Base-by-base conservation (phyloP, 306 rosid species). In the Lathyrus sativus region DNA sequence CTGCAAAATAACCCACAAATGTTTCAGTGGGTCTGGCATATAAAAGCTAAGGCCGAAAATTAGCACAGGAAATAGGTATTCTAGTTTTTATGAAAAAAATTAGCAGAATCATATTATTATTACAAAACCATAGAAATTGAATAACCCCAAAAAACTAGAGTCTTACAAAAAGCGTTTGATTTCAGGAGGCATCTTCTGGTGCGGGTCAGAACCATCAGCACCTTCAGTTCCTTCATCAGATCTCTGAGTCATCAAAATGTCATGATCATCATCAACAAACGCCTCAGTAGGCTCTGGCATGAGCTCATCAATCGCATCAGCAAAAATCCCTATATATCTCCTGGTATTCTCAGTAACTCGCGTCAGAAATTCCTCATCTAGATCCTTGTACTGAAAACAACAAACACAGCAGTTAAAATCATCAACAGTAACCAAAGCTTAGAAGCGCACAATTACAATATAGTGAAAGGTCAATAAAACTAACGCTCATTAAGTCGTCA, bases 191-290 rank as follows among this genome's bases (percentile, higher is more conserved):
- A 91, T 91, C 83, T 77, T 88, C 78, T 95, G 99, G 77, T 35
- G 84, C 3, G 97, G 97, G 72, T 95, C 97, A 0, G 86, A 65
- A 73, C 83, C 85, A 60, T 95, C 97, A 54, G 74, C 51, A 63
- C 84, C 87, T 59, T 88, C 97, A 0, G 81, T 81, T 45, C 85
- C 97, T 65, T 95, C 96, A 11, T 90, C 99, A 35, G 96, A 84
- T 78, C 99, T 87, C 68, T 95, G 96, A 3, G 96, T 90, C 97
- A 95, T 90, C 82, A 88, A 68, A 69, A 95, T 90, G 80, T 95
- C 99, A 67, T 95, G 97, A 50, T 95, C 99, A 74, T 90, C 99
- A 62, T 90, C 99, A 0, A 76, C 61, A 78, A 95, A 95, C 17
- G 84, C 85, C 87, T 95, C 97, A 0, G 95, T 90, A 5, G 96